Evolutionary conservation across 768 basidiomycete species (phyloP), one percentile per base, ranked within the genome.

Genomic region (Auricularia heimuer): DNA sequence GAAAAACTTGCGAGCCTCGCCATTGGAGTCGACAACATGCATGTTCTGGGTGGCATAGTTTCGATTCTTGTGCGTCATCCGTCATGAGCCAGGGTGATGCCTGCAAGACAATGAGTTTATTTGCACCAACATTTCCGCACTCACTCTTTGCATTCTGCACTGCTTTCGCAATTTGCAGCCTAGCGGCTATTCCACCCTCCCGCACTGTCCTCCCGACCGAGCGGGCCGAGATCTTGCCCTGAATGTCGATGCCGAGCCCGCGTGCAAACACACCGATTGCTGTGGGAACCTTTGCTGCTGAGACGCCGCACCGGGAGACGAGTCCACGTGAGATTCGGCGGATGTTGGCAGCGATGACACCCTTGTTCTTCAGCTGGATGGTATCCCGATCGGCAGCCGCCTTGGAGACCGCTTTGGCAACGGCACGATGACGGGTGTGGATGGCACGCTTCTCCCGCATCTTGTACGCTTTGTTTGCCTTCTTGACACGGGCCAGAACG

Each of bases 61-160:
- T 24, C 70, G 65, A 44, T 70, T 69, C 44, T 68, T 67, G 56
- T 72, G 67, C 2, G 72, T 67, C 14, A 73, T 75, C 74, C 71
- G 47, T 75, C 70, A 29, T 69, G 68, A 45, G 69, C 70, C 12
- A 71, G 67, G 6, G 69, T 69, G 61, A 72, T 68, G 1, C 69
- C 70, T 71, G 54, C 0, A 1, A n/a, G 11, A 2, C 1, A 39
- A 2, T 39, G 1, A 39, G 16, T n/a, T n/a, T n/a, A 39, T 2
- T 61, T 29, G 29, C 29, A 29, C 29, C 29, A 1, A 2, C 1
- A 29, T 1, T 0, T 29, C 1, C 1, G 2, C 1, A 29, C 63
- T 6, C 62, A 72, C 71, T 63, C 18, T 60, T 33, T 29, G 65
- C 60, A 18, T 54, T 11, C 10, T 36, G 39, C 1, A 69, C 33